These are phyloP conservation scores for Hyaloscypha hepaticicola DNA, from an alignment of 495 filamentous ascomycete species.

Conservation along the genomic window DNA sequence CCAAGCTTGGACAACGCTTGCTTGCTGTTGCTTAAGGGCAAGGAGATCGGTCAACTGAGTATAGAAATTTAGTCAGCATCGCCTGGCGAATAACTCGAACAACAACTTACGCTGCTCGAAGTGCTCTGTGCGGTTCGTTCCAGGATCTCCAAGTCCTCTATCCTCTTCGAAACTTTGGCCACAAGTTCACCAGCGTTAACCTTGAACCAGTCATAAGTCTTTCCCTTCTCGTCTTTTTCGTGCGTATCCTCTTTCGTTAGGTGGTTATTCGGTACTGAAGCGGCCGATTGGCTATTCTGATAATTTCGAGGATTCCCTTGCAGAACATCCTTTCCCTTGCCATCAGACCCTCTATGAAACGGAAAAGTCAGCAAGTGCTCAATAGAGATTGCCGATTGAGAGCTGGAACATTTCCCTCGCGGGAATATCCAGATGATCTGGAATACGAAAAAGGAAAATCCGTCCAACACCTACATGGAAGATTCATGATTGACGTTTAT, in stretches of 20 bases:
- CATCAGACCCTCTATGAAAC: no score
- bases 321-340: background rate
- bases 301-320: background rate
- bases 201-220: background rate
- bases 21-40: conserved; percentile 18
- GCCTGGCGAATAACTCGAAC: background rate
- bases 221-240: background rate
- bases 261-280: background rate
- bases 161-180: conserved; percentile 7
- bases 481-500: no score
- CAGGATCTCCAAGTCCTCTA: conserved; percentile 11
- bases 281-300: background rate
- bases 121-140: conserved; percentile 10
- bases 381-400: no score
- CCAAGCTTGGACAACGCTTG: conserved; percentile 12
- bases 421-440: no score
- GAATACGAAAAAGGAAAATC: no score
- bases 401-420: no score
- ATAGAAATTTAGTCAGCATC: background rate
- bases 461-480: no score
- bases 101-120: background rate
- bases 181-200: conserved; percentile 15
- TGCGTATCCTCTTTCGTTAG: background rate
- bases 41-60: conserved; percentile 11
- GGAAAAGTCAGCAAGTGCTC: no score